Percentiles rank a stretch among this genome's conserved stretches.
These are phyloP conservation scores for Phialophora macrospora DNA, from an alignment of 2,329 filamentous ascomycete species.

Conservation along the genomic window DNA sequence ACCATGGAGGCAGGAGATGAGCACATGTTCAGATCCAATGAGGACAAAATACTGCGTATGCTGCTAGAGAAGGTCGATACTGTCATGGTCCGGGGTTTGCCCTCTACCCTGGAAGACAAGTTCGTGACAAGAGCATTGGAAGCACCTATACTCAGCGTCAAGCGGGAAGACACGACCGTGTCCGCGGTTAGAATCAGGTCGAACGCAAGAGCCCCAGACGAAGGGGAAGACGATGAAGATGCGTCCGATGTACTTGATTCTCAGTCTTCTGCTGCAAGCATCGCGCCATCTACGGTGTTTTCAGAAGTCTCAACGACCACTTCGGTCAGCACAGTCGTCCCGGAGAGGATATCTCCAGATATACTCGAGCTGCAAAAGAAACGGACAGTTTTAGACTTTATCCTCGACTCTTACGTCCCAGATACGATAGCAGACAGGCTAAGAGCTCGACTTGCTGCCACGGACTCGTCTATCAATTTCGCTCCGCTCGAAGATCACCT, in stretches of 20 bases:
- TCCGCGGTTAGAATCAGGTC: slow-evolving; percentile 34
- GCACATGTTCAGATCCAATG: slow-evolving; percentile 79
- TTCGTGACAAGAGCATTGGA: slow-evolving; percentile 79
- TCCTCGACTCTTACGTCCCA: slow-evolving; percentile 57
- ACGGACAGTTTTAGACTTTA: slow-evolving; percentile 56
- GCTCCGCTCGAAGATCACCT: slow-evolving; percentile 72
- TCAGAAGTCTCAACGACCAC: slow-evolving; percentile 48
- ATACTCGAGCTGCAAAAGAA: slow-evolving; percentile 54
- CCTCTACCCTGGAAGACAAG: slow-evolving; percentile 80
- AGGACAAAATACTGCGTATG: slow-evolving; percentile 69
- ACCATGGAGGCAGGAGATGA: slow-evolving; percentile 82
- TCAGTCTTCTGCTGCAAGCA: slow-evolving; percentile 40
- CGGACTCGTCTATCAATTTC: slow-evolving; percentile 66
- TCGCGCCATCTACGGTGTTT: slow-evolving; percentile 44
- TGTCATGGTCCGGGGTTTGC: slow-evolving; percentile 69
- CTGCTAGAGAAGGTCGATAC: slow-evolving; percentile 73
- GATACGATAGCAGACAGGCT: slow-evolving; percentile 44
- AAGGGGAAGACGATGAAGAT: slow-evolving; percentile 36
- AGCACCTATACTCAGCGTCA: slow-evolving; percentile 72
- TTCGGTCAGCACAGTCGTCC: slow-evolving; percentile 44
- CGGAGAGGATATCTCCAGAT: slow-evolving; percentile 44
- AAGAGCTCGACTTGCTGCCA: slow-evolving; percentile 41
- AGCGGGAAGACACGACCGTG: slow-evolving; percentile 57
- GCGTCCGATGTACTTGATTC: slow-evolving; percentile 34
- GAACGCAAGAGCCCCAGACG: slow-evolving; percentile 41